Evolutionary conservation across 345 rosid species (phyloP).

Genomic region (Citrus inodora): DNA sequence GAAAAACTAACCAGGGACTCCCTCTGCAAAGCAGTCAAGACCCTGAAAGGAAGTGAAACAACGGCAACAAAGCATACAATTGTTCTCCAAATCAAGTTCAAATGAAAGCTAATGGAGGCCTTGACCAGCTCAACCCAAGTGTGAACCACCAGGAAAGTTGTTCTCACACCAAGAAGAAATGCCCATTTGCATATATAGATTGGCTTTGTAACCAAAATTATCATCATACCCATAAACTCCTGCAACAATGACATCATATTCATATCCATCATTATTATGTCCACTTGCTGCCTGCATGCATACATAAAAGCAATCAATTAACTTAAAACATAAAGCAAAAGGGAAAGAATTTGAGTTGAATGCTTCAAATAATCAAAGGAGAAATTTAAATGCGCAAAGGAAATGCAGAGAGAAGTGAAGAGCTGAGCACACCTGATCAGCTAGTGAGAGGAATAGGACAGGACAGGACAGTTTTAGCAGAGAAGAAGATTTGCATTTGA

Average conservation of each 20-base stretch:
- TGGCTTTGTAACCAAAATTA: conserved; percentile 41
- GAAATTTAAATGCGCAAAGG: too few species aligned
- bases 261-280: conserved; percentile 21
- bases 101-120: conserved; percentile 43
- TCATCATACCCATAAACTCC: conserved; percentile 25
- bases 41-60: conserved; percentile 48
- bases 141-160: conserved; percentile 37
- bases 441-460: too few species aligned
- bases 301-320: too few species aligned
- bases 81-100: conserved; percentile 42
- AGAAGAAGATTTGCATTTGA: background rate
- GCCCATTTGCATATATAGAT: conserved; percentile 36
- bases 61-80: conserved; percentile 47
- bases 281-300: conserved; percentile 6
- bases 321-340: too few species aligned
- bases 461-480: background rate
- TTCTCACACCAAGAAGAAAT: conserved; percentile 36
- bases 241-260: conserved; percentile 29
- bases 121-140: conserved; percentile 52
- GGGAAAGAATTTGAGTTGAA: too few species aligned
- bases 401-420: too few species aligned
- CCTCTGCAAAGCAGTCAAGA: conserved; percentile 53
- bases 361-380: too few species aligned
- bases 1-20: conserved; percentile 61
- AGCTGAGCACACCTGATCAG: too few species aligned